These are phyloP conservation scores for Spizellomyces punctatus DNA, from an alignment of 192 early-diverging fungal genomes.

Conservation along the genomic window DNA sequence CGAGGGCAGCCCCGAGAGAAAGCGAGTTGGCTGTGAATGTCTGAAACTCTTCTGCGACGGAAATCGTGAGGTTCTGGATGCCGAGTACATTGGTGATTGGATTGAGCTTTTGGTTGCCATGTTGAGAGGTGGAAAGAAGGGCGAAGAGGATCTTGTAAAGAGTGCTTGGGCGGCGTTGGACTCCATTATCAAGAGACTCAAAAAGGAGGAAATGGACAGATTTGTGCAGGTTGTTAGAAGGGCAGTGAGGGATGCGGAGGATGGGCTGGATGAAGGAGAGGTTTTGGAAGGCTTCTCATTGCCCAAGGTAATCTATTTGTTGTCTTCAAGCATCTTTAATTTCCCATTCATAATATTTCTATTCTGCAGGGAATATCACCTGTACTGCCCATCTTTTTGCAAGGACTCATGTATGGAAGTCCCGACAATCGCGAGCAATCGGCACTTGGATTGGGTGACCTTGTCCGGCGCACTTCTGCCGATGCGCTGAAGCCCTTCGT, in stretches of 20 bases:
- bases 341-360: constrained; percentile 37
- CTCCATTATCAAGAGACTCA: constrained; percentile 75
- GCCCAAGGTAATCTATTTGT: constrained; percentile 61
- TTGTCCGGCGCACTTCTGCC: constrained; percentile 70
- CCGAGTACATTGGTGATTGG: constrained; percentile 78
- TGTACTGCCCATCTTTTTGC: constrained; percentile 87
- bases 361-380: constrained; percentile 66
- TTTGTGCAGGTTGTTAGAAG: constrained; percentile 71
- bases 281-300: constrained; percentile 81
- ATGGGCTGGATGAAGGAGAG: constrained; percentile 43
- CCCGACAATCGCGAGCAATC: constrained; percentile 82
- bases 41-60: constrained; percentile 67
- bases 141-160: constrained; percentile 58
- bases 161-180: constrained; percentile 80
- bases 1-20: constrained; percentile 13
- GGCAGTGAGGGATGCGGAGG: constrained; percentile 63
- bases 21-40: constrained; percentile 61
- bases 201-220: constrained; percentile 87
- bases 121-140: constrained; percentile 54
- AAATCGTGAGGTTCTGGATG: constrained; percentile 56
- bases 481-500: constrained; percentile 85
- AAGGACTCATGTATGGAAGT: constrained; percentile 88
- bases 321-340: not conserved
- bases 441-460: constrained; percentile 81
- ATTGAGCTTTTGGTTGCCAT: constrained; percentile 75